phyloP scores from a whole-genome alignment of 2,329 filamentous ascomycete genomes.

The Epicoccum sorghinum region DNA sequence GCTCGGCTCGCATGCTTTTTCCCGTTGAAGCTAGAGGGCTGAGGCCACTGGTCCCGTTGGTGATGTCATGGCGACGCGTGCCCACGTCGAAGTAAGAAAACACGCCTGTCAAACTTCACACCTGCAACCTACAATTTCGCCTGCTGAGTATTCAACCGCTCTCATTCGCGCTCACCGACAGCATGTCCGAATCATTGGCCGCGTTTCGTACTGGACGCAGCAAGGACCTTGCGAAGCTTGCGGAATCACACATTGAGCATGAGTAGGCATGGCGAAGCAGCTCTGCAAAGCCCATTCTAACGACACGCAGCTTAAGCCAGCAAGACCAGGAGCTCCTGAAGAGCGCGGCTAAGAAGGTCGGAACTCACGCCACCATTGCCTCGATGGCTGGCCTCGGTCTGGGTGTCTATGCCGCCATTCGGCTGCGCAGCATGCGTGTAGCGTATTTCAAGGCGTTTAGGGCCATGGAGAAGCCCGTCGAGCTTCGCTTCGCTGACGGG shows the following conservation, averaged over 20 bases:
- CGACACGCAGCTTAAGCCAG: slow-evolving; percentile 50
- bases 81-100: slow-evolving; percentile 7
- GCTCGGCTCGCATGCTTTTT: slow-evolving; percentile 3
- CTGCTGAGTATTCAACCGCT: background rate
- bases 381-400: slow-evolving; percentile 66
- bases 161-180: background rate
- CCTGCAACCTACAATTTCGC: background rate
- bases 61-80: slow-evolving; percentile 11
- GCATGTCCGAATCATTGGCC: slow-evolving; percentile 40
- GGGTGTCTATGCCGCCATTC: slow-evolving; percentile 59
- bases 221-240: slow-evolving; percentile 36
- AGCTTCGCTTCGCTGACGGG: slow-evolving; percentile 67
- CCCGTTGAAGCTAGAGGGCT: slow-evolving; percentile 8
- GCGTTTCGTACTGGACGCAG: slow-evolving; percentile 38
- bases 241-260: slow-evolving; percentile 43
- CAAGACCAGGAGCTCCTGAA: slow-evolving; percentile 65
- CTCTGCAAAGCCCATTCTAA: slow-evolving; percentile 1
- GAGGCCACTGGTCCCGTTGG: background rate
- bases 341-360: slow-evolving; percentile 62
- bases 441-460: slow-evolving; percentile 68
- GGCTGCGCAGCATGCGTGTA: slow-evolving; percentile 61
- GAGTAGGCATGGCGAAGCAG: slow-evolving; percentile 28
- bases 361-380: slow-evolving; percentile 62
- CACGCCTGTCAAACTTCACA: slow-evolving; percentile 2
- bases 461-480: slow-evolving; percentile 65